Evolutionary conservation across 495 filamentous ascomycete species (phyloP).

Genomic region (Hyaloscypha variabilis): DNA sequence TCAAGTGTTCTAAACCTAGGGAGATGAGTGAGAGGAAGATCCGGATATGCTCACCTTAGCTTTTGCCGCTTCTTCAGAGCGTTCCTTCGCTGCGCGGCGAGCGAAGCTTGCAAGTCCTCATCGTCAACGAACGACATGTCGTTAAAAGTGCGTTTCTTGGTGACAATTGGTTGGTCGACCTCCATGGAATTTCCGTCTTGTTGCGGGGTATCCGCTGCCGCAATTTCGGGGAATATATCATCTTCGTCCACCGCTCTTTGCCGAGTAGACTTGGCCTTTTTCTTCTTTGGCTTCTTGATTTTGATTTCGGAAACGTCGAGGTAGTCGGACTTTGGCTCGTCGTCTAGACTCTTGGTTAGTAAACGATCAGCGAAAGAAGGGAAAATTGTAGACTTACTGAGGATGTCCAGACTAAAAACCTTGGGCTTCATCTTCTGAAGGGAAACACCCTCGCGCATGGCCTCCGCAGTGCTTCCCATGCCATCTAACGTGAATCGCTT

Average conservation of each 20-base stretch:
- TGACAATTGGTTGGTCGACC: constrained; percentile 58
- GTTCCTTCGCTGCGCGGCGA: constrained; percentile 76
- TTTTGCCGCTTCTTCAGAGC: constrained; percentile 92
- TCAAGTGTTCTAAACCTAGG: no score
- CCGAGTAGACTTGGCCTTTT: constrained; percentile 77
- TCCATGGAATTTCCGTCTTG: constrained; percentile 69
- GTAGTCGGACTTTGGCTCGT: constrained; percentile 81
- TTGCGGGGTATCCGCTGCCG: constrained; percentile 38
- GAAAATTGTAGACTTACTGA: constrained; percentile 32
- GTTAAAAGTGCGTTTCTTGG: constrained; percentile 65
- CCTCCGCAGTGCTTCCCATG: constrained; percentile 67
- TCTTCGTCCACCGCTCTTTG: constrained; percentile 73
- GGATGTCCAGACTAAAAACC: constrained; percentile 73
- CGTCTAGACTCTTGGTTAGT: constrained; percentile 46
- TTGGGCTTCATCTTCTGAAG: constrained; percentile 65
- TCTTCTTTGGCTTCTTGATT: constrained; percentile 92
- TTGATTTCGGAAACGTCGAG: constrained; percentile 83
- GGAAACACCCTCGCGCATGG: constrained; percentile 44
- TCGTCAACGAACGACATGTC: constrained; percentile 82
- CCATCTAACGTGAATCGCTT: constrained; percentile 87
- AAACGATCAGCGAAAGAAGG: constrained; percentile 5
- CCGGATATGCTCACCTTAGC: constrained; percentile 34
- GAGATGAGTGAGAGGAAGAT: no score
- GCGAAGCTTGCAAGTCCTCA: constrained; percentile 85
- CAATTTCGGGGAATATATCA: constrained; percentile 60